Evolutionary conservation across 208 protist genomes (phyloP), one percentile per base, ranked within the genome.

Genomic region (Leishmania mexicana): DNA sequence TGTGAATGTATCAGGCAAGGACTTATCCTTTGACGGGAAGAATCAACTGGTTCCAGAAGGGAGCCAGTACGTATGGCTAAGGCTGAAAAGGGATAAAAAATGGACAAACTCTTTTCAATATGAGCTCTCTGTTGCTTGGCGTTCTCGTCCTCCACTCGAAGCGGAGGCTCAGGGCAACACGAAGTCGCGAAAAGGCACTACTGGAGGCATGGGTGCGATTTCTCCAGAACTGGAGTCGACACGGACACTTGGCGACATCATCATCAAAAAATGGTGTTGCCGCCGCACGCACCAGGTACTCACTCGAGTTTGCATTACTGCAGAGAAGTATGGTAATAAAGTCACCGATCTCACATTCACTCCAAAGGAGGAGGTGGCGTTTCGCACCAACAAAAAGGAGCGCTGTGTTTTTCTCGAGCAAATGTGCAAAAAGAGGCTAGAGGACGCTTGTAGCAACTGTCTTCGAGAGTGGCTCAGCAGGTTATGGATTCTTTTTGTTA

Each of bases 401-500:
- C 90, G 90, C 8, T 57, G 83, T 31, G 79, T 86, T 17, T 57
- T 97, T 4, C 64, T 94, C 19, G 78, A 85, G 38, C 80, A 88
- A 53, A 82, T 95, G 60, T 89, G 88, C 62, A 49, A 73, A 57
- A 57, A 76, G 24, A 53, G 71, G 3, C 83, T 97, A 35, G 19
- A 75, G 2, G 84, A 82, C n/a, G 65, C 86, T 15, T 86, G 81
- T 35, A 83, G 71, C n/a, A 88, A 81, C 74, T 75, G 38, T 28
- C 68, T 95, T 51, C 87, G 87, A 47, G 88, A 95, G 76, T 90
- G 81, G 65, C 58, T 97, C 11, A 90, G 94, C 45, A 85, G 86
- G 35, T 45, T 94, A 15, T 97, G 94, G 92, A 82, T 94, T 76
- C 85, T 95, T 73, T 96, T 91, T 81, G 78, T 80, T 5, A 87